These are phyloP conservation scores for Fusarium pininemorale DNA, from an alignment of 2,329 filamentous ascomycete genomes.

Conservation along the genomic window DNA sequence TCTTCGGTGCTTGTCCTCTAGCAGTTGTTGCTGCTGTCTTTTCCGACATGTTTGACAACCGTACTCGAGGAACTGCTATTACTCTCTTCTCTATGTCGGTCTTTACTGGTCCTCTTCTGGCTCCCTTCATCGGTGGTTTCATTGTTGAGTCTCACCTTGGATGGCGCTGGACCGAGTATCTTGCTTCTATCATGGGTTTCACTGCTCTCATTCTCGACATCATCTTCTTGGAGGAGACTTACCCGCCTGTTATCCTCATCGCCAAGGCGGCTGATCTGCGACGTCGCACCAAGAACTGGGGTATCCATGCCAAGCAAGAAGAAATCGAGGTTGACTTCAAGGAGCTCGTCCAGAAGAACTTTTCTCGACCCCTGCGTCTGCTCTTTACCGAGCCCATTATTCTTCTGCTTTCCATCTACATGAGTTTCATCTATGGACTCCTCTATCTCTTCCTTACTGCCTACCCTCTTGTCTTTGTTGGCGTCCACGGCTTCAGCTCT, in stretches of 20 bases:
- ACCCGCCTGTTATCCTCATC: slow-evolving; percentile 72
- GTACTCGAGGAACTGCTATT: slow-evolving; percentile 62
- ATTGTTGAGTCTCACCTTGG: slow-evolving; percentile 69
- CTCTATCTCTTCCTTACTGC: slow-evolving; percentile 88
- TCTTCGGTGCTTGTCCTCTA: slow-evolving; percentile 75
- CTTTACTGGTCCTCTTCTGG: slow-evolving; percentile 73
- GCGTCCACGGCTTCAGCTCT: slow-evolving; percentile 73
- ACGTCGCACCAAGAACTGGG: slow-evolving; percentile 73
- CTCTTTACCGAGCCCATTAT: slow-evolving; percentile 77
- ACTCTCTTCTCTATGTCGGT: slow-evolving; percentile 59
- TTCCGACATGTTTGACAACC: slow-evolving; percentile 76
- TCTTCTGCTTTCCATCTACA: slow-evolving; percentile 73
- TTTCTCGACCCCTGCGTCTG: slow-evolving; percentile 71
- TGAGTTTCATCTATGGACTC: slow-evolving; percentile 79
- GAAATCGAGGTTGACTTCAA: slow-evolving; percentile 73
- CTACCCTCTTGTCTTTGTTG: slow-evolving; percentile 82
- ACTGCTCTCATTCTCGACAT: slow-evolving; percentile 67
- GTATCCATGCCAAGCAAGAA: slow-evolving; percentile 76
- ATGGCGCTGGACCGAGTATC: slow-evolving; percentile 79
- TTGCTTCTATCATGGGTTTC: slow-evolving; percentile 70
- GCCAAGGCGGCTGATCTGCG: slow-evolving; percentile 69
- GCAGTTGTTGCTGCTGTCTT: slow-evolving; percentile 77
- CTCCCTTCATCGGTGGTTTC: slow-evolving; percentile 75
- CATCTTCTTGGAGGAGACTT: slow-evolving; percentile 74
- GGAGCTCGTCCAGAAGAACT: slow-evolving; percentile 73